Evolutionary conservation across 2,329 filamentous ascomycete genomes (phyloP).

Genomic region (Penicillium sp.): DNA sequence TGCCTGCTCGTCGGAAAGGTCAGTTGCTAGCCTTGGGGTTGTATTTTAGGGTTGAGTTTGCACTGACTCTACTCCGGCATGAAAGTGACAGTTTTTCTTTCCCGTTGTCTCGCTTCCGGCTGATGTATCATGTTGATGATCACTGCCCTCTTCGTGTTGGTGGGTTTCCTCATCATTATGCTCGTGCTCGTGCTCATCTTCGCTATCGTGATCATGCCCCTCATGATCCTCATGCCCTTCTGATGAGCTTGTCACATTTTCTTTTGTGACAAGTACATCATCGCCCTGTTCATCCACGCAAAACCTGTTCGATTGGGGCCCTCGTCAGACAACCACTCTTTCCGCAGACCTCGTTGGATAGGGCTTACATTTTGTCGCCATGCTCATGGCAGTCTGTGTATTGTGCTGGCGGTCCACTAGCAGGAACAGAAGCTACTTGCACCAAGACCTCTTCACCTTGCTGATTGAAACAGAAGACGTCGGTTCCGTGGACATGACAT

Average conservation of each 20-base stretch:
- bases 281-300: conserved; percentile 56
- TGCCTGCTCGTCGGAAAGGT: conserved; percentile 32
- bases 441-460: conserved; percentile 35
- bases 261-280: conserved; percentile 53
- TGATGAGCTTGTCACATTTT: background rate
- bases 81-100: conserved; percentile 60
- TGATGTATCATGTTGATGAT: conserved; percentile 28
- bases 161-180: conserved; percentile 11
- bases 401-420: conserved; percentile 51
- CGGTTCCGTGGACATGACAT: conserved; percentile 46
- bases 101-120: conserved; percentile 14
- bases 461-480: conserved; percentile 32
- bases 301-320: conserved; percentile 41
- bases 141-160: too few relatives aligned
- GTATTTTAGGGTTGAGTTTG: background rate
- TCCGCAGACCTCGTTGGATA: too few relatives aligned
- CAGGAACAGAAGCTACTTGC: conserved; percentile 46
- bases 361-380: conserved; percentile 48
- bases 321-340: background rate
- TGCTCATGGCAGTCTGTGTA: conserved; percentile 63
- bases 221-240: too few relatives aligned
- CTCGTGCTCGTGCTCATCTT: conserved; percentile 1
- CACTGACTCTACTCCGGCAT: conserved; percentile 66
- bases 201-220: background rate
- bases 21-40: conserved; percentile 1